These are phyloP conservation scores for Hypholoma sublateritium DNA, from an alignment of 768 basidiomycete species.

Conservation along the genomic window DNA sequence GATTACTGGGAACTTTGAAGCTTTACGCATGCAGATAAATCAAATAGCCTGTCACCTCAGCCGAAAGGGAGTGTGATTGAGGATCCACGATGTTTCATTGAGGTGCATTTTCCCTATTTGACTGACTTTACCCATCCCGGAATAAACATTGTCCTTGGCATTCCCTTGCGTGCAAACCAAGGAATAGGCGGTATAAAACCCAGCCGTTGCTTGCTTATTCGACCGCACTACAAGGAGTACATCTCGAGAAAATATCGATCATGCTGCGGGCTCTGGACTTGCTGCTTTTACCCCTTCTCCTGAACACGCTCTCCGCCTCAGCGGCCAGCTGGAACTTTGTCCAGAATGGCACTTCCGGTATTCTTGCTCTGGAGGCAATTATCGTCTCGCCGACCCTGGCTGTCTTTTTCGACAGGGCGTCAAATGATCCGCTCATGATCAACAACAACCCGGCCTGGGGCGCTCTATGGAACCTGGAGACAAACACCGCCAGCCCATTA, in stretches of 20 bases:
- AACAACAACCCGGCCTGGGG: constrained; percentile 45
- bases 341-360: constrained; percentile 24
- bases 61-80: too few species aligned
- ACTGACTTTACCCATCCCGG: neutral
- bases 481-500: constrained; percentile 36
- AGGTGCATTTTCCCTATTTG: neutral
- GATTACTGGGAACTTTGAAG: too few species aligned
- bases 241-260: neutral
- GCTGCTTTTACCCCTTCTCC: neutral
- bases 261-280: neutral
- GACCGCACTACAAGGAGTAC: too few species aligned
- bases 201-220: neutral
- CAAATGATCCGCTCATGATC: constrained; percentile 37
- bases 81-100: too few species aligned
- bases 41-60: too few species aligned
- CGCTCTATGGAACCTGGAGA: constrained; percentile 39
- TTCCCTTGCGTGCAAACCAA: neutral
- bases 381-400: constrained; percentile 23
- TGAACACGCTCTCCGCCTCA: neutral
- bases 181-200: neutral
- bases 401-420: constrained; percentile 21
- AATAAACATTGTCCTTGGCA: neutral
- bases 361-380: constrained; percentile 22
- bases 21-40: too few species aligned
- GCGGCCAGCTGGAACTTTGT: constrained; percentile 23